Evolutionary conservation across 495 filamentous ascomycete genomes (phyloP).

Genomic region (Immersiella caudata): DNA sequence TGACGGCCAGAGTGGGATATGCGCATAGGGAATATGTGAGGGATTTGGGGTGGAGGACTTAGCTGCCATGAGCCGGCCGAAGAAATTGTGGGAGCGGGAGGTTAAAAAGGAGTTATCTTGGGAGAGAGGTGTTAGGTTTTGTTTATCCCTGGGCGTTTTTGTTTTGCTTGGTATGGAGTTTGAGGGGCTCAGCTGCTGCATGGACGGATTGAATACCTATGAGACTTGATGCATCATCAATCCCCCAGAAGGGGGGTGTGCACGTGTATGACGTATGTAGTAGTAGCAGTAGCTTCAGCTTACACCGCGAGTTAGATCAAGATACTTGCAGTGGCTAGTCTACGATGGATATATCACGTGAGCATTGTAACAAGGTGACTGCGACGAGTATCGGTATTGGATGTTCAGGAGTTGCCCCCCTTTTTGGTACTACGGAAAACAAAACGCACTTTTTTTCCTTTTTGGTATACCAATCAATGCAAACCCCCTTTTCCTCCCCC

Average conservation of each 20-base stretch:
- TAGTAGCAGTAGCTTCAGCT: neutral
- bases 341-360: neutral
- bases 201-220: neutral
- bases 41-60: conserved; percentile 32
- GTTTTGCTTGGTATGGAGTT: neutral
- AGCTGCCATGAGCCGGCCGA: too few relatives aligned
- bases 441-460: too few relatives aligned
- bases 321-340: neutral
- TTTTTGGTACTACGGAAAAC: too few relatives aligned
- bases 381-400: too few relatives aligned
- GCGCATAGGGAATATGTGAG: conserved; percentile 25
- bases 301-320: neutral
- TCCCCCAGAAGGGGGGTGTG: neutral
- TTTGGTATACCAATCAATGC: neutral
- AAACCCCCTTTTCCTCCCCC: neutral
- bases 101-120: too few relatives aligned
- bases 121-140: too few relatives aligned
- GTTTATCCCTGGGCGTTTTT: neutral
- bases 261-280: neutral
- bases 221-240: neutral
- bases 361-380: too few relatives aligned
- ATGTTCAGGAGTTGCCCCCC: too few relatives aligned
- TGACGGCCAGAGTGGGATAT: conserved; percentile 28
- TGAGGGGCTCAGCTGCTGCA: neutral
- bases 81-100: too few relatives aligned